Conservation (phyloP, 2,329 filamentous ascomycete genomes). For the Claviceps purpurea region DNA sequence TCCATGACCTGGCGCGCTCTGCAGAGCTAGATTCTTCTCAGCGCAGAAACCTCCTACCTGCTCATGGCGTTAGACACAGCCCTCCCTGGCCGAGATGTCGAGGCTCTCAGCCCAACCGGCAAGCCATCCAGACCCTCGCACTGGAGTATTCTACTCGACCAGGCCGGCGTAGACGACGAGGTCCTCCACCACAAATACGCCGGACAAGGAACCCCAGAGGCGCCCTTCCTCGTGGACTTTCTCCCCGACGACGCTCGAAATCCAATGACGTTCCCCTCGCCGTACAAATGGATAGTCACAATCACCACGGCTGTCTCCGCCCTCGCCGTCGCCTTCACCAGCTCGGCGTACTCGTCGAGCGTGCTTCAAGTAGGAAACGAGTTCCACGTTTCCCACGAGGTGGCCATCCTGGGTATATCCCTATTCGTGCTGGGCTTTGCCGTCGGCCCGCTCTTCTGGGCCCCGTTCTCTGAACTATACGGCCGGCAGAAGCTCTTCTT, state of each 20-base stretch:
- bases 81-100: conserved; percentile 25
- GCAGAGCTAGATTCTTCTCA: background rate
- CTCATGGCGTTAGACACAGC: too few species aligned
- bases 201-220: conserved; percentile 50
- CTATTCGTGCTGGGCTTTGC: conserved; percentile 51
- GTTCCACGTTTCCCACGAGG: conserved; percentile 37
- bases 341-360: conserved; percentile 52
- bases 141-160: conserved; percentile 42
- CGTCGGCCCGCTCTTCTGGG: conserved; percentile 51
- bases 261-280: conserved; percentile 42
- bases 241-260: conserved; percentile 53
- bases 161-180: conserved; percentile 41
- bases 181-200: conserved; percentile 42
- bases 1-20: too few species aligned
- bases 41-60: too few species aligned
- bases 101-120: conserved; percentile 22
- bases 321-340: conserved; percentile 56
- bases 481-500: conserved; percentile 48
- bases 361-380: conserved; percentile 37
- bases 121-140: conserved; percentile 25
- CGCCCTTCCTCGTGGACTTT: conserved; percentile 57
- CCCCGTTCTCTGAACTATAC: conserved; percentile 51
- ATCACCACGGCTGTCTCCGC: conserved; percentile 51
- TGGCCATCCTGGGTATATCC: conserved; percentile 49
- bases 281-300: conserved; percentile 54